phyloP scores from a whole-genome alignment of 371 early-diverging fungal species.

The Lichtheimia hyalospora region DNA sequence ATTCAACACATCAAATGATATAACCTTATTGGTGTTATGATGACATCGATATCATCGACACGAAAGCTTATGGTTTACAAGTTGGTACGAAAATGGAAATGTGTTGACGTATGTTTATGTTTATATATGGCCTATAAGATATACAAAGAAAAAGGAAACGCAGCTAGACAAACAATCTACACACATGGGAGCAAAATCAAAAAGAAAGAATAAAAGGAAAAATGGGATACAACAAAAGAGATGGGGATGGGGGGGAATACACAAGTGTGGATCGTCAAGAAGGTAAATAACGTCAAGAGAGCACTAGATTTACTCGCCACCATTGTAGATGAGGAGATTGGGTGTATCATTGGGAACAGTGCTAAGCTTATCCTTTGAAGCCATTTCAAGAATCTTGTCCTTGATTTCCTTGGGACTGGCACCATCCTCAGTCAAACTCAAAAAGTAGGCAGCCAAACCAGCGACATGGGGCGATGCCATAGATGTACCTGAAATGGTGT shows the following conservation, averaged over 20 bases:
- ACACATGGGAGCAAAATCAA: too few relatives aligned
- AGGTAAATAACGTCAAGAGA: neutral
- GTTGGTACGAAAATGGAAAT: too few relatives aligned
- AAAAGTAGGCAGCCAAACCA: constrained; percentile 89
- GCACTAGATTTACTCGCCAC: neutral
- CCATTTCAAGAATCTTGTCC: constrained; percentile 63
- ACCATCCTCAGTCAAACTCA: constrained; percentile 56
- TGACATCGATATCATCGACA: too few relatives aligned
- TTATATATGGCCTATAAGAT: too few relatives aligned
- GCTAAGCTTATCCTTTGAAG: constrained; percentile 66
- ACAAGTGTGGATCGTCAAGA: neutral
- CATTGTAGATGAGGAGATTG: constrained; percentile 84
- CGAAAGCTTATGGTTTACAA: too few relatives aligned
- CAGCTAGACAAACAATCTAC: too few relatives aligned
- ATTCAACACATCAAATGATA: too few relatives aligned
- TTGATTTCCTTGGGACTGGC: constrained; percentile 83
- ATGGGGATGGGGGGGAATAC: neutral
- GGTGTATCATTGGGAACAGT: constrained; percentile 70
- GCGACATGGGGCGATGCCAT: constrained; percentile 99
- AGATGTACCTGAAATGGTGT: constrained; percentile 94
- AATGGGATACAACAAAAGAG: neutral
- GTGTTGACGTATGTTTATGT: too few relatives aligned
- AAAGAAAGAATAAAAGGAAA: too few relatives aligned
- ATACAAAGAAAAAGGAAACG: too few relatives aligned
- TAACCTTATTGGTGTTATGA: too few relatives aligned